Conservation (phyloP, 352 stramenopile genomes). For the Pythium scleroteichum region DNA sequence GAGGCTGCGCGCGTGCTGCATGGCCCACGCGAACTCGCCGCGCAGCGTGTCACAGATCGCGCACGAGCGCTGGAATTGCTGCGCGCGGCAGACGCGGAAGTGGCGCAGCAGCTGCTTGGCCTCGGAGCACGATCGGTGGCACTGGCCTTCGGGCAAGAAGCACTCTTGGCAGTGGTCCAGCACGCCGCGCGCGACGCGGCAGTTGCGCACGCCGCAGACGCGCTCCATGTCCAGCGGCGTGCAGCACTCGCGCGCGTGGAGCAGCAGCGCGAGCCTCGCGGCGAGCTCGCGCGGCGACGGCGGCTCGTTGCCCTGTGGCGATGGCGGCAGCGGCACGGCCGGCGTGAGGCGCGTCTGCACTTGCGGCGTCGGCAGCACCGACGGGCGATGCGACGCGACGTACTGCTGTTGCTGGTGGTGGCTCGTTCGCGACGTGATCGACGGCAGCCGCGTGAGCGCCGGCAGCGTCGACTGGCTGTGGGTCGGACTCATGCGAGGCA, state of each 20-base stretch:
- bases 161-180: constrained; percentile 60
- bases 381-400: constrained; percentile 7
- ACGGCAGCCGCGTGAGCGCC: constrained; percentile 24
- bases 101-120: constrained; percentile 51
- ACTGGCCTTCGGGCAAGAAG: constrained; percentile 37
- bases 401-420: constrained; percentile 4
- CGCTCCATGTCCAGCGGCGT: constrained; percentile 30
- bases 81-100: constrained; percentile 43
- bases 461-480: constrained; percentile 3
- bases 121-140: constrained; percentile 47
- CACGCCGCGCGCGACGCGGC: constrained; percentile 46
- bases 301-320: not conserved
- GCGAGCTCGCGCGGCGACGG: constrained; percentile 37
- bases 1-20: constrained; percentile 38
- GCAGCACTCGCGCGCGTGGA: constrained; percentile 53
- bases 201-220: constrained; percentile 38
- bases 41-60: constrained; percentile 33
- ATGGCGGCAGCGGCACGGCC: not conserved
- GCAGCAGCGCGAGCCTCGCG: constrained; percentile 39
- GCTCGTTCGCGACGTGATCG: constrained; percentile 12
- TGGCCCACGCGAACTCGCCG: constrained; percentile 38
- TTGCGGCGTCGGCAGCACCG: constrained; percentile 11
- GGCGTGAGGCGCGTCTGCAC: constrained; percentile 2
- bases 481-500: constrained; percentile 16
- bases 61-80: constrained; percentile 29